Conservation (phyloP, 495 filamentous ascomycete species). For the Friedmanniomyces simplex region DNA sequence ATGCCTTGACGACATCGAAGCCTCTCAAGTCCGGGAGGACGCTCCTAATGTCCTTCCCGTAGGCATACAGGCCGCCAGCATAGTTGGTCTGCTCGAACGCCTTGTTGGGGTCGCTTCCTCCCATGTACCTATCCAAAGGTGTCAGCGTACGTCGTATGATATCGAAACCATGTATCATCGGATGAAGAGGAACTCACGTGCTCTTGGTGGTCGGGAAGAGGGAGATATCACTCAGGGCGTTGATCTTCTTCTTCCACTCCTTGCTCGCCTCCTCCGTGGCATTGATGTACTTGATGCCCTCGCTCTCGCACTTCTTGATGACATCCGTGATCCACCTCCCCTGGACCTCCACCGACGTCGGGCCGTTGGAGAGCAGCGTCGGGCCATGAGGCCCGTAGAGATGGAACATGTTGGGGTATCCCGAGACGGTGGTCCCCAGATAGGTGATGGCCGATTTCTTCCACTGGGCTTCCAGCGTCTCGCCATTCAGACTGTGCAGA, state of each 20-base stretch:
- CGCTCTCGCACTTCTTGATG: constrained; percentile 33
- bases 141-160: too few species aligned
- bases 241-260: constrained; percentile 31
- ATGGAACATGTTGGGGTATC: constrained; percentile 46
- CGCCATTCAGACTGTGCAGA: constrained; percentile 34
- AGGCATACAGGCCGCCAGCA: constrained; percentile 33
- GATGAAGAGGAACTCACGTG: constrained; percentile 13
- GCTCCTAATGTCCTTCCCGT: constrained; percentile 32
- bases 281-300: constrained; percentile 35
- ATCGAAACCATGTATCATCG: too few species aligned
- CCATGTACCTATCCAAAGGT: constrained; percentile 33
- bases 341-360: constrained; percentile 42
- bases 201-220: constrained; percentile 29
- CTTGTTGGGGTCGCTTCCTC: constrained; percentile 42
- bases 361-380: constrained; percentile 43
- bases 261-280: constrained; percentile 31
- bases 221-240: constrained; percentile 14
- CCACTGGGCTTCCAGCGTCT: constrained; percentile 41
- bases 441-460: constrained; percentile 35
- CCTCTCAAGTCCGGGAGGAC: constrained; percentile 7
- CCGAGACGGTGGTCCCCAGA: constrained; percentile 39
- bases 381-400: constrained; percentile 40
- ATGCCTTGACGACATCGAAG: constrained; percentile 17
- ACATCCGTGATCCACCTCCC: constrained; percentile 41
- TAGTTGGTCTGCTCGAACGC: constrained; percentile 39